Conservation (phyloP, 2,329 filamentous ascomycete genomes). For the Hymenoscyphus repandus region DNA sequence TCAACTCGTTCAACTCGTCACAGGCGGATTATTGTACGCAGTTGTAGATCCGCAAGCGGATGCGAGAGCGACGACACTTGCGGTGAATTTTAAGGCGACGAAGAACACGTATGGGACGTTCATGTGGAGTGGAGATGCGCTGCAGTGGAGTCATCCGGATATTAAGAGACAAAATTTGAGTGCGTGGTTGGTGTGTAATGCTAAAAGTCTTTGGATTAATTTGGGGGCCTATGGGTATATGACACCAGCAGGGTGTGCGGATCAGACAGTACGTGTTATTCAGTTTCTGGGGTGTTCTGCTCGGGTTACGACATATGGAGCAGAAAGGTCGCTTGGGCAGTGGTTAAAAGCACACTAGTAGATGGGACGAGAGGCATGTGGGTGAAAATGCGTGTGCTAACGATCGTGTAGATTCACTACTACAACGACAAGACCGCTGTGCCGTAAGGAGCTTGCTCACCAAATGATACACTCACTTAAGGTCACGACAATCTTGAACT, state of each 20-base stretch:
- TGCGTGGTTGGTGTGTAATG: conserved; percentile 54
- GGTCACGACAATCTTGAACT: no score
- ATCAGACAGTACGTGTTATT: conserved; percentile 54
- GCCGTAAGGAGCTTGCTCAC: no score
- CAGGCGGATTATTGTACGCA: conserved; percentile 23
- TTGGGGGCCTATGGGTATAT: conserved; percentile 53
- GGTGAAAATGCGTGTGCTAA: neutral
- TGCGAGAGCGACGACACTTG: conserved; percentile 42
- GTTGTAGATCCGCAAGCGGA: conserved; percentile 27
- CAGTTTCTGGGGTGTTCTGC: no score
- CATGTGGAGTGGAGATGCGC: conserved; percentile 51
- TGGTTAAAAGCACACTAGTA: no score
- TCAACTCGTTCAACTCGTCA: conserved; percentile 42
- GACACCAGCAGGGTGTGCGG: conserved; percentile 48
- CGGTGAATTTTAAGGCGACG: conserved; percentile 45
- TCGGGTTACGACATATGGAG: no score
- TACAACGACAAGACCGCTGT: conserved; percentile 36
- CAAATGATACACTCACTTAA: no score
- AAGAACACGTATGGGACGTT: conserved; percentile 52
- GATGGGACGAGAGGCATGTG: no score
- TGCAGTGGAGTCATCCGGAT: conserved; percentile 47
- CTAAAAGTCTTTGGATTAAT: conserved; percentile 50
- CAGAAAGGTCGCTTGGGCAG: no score
- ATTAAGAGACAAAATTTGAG: conserved; percentile 48
- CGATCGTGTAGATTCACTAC: conserved; percentile 35